These are phyloP conservation scores for Starmerella sp. DNA, from an alignment of 805 yeast genomes.

Conservation along the genomic window DNA sequence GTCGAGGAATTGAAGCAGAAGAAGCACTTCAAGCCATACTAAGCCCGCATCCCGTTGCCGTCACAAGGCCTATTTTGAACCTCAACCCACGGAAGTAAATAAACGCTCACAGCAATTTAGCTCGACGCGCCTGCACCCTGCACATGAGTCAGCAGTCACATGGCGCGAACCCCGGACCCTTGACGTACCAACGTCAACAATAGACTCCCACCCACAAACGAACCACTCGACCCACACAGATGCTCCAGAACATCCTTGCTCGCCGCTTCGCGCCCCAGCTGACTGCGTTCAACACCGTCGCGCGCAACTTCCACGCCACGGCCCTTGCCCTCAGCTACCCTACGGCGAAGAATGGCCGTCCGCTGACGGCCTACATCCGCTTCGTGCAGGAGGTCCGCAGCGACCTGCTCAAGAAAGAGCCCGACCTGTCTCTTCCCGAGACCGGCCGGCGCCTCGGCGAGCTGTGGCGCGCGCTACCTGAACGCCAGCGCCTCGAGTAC, in stretches of 20 bases:
- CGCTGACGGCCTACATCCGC: conserved; percentile 94
- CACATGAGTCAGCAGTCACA: background rate
- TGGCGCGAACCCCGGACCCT: background rate
- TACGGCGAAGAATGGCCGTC: conserved; percentile 28
- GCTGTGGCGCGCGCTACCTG: conserved; percentile 81
- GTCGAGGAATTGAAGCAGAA: conserved; percentile 67
- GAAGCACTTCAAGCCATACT: conserved; percentile 78
- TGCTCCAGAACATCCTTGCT: background rate
- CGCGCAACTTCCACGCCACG: conserved; percentile 18
- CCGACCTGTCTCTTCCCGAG: conserved; percentile 81
- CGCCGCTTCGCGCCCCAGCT: background rate
- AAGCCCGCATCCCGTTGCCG: conserved; percentile 14
- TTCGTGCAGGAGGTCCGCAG: conserved; percentile 95
- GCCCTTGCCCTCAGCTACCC: conserved; percentile 14
- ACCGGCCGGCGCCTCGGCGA: conserved; percentile 89
- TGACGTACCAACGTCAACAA: background rate
- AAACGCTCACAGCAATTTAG: background rate
- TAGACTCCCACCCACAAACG: background rate
- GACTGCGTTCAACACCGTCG: too few species aligned
- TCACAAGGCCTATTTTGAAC: background rate
- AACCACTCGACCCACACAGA: background rate
- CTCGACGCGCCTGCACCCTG: background rate
- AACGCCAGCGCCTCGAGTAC: conserved; percentile 39
- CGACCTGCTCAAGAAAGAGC: conserved; percentile 83
- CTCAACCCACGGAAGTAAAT: background rate